Conservation (phyloP, 169 alveolate genomes). For the Eimeria falciformis region DNA sequence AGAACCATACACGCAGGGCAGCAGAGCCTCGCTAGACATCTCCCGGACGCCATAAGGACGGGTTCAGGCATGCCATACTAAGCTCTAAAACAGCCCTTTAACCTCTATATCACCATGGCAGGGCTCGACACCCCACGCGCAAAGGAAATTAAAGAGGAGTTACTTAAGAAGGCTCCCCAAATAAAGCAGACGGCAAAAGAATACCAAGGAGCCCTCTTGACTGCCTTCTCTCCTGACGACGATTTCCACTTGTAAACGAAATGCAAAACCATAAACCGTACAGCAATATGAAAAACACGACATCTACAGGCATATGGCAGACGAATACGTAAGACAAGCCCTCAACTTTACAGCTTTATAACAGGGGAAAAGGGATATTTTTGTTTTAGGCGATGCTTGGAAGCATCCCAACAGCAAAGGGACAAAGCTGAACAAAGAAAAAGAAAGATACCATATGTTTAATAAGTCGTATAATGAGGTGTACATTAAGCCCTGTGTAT, state of each 20-base stretch:
- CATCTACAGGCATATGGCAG: not conserved
- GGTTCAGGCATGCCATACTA: not conserved
- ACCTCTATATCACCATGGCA: not conserved
- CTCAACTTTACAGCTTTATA: too few species aligned
- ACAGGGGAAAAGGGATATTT: too few species aligned
- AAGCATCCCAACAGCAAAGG: too few species aligned
- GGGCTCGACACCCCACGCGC: conserved; percentile 2
- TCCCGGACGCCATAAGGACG: conserved; percentile 19
- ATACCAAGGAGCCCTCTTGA: not conserved
- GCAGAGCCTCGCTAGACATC: not conserved
- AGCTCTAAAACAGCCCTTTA: not conserved
- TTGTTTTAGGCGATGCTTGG: too few species aligned
- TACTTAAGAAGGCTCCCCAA: not conserved
- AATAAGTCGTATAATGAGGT: too few species aligned
- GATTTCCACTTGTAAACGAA: not conserved
- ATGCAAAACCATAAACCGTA: too few species aligned
- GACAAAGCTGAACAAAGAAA: too few species aligned
- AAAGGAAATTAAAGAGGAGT: not conserved
- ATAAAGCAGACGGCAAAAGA: not conserved
- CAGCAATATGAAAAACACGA: not conserved
- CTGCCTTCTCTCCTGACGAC: not conserved
- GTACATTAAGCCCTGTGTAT: too few species aligned
- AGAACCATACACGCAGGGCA: not conserved
- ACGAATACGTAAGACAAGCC: not conserved
- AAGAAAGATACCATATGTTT: too few species aligned